Conservation (phyloP, 176 grass and related monocot species). For the Pontederia paniculata region DNA sequence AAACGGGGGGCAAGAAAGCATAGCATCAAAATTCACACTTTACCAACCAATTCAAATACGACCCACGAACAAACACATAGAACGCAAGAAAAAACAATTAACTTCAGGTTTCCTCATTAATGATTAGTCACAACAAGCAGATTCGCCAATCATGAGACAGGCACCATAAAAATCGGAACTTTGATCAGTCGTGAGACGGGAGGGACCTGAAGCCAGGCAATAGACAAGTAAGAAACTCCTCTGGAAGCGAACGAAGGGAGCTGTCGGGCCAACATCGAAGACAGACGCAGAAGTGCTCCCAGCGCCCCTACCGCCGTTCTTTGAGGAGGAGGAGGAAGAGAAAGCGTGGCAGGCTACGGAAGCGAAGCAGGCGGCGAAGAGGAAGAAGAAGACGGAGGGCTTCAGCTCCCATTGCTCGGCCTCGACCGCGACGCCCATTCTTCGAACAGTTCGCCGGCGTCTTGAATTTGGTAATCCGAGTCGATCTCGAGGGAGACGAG, state of each 20-base stretch:
- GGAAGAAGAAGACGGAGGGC: slow-evolving; percentile 43
- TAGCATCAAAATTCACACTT: slow-evolving; percentile 2
- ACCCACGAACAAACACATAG: background rate
- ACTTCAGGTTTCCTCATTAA: too few relatives aligned
- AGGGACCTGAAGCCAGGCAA: slow-evolving; percentile 57
- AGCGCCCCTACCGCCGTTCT: slow-evolving; percentile 9
- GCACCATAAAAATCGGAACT: background rate
- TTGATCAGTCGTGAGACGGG: background rate
- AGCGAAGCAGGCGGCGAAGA: slow-evolving; percentile 40
- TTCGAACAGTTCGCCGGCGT: background rate
- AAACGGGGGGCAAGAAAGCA: background rate
- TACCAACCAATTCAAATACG: background rate
- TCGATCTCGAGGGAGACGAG: too few relatives aligned
- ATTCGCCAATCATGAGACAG: background rate
- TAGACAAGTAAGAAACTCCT: slow-evolving; percentile 62
- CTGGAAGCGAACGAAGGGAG: slow-evolving; percentile 58
- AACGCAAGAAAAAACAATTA: background rate
- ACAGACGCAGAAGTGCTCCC: slow-evolving; percentile 22
- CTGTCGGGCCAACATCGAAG: slow-evolving; percentile 32
- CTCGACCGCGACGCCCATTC: slow-evolving; percentile 78
- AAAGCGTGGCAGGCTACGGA: slow-evolving; percentile 46
- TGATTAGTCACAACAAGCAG: background rate
- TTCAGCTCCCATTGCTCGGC: slow-evolving; percentile 58
- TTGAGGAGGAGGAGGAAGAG: slow-evolving; percentile 41
- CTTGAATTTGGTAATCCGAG: too few relatives aligned